Evolutionary conservation across 169 alveolate species (phyloP).

Genomic region (Cyclospora cayetanensis): DNA sequence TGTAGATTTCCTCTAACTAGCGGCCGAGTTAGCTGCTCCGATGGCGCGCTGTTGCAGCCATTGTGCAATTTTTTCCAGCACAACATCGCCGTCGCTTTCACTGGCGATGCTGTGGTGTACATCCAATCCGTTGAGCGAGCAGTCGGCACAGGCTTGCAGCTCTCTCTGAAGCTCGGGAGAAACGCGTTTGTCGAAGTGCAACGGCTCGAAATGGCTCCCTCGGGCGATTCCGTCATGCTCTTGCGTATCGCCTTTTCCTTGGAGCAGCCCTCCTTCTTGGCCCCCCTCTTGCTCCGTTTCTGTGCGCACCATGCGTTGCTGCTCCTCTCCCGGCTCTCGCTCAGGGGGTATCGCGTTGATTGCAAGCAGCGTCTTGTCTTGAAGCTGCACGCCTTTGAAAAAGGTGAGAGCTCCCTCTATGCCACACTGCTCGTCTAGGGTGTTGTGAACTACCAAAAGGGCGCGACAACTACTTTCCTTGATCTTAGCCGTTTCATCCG

Average conservation of each 20-base stretch:
- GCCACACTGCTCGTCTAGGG: not conserved
- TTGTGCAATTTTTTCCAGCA: not conserved
- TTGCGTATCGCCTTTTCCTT: too few species aligned
- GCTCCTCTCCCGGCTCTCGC: not conserved
- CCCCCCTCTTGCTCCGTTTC: not conserved
- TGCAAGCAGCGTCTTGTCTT: not conserved
- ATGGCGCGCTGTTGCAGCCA: constrained; percentile 54
- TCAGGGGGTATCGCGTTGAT: not conserved
- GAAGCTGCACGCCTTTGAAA: not conserved
- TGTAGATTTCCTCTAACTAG: not conserved
- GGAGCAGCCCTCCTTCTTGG: not conserved
- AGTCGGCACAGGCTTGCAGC: constrained; percentile 21
- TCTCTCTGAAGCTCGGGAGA: not conserved
- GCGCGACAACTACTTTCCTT: not conserved
- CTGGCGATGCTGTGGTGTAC: constrained; percentile 32
- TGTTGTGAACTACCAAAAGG: not conserved
- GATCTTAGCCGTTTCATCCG: not conserved
- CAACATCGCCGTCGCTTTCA: not conserved
- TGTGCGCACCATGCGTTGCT: not conserved
- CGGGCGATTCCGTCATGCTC: too few species aligned
- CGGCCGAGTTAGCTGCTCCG: too few species aligned
- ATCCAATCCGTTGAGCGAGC: constrained; percentile 23
- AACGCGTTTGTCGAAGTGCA: not conserved
- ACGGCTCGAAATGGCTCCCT: too few species aligned
- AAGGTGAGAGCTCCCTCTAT: not conserved